phyloP scores from a whole-genome alignment of 2,329 filamentous ascomycete genomes.

The Claviceps sorghi region DNA sequence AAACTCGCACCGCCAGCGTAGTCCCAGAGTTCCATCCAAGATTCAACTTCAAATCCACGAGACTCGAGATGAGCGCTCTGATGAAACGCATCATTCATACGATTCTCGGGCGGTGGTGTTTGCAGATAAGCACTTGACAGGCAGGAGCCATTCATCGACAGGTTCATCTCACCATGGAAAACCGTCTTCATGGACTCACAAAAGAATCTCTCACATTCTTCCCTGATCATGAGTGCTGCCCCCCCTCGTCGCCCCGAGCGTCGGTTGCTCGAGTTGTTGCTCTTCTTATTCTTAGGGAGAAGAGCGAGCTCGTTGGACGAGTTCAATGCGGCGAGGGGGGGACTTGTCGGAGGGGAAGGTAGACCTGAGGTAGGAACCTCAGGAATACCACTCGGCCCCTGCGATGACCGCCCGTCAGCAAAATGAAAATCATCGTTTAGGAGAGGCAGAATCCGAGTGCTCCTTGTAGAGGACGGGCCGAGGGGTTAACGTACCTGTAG shows the following conservation, averaged over 20 bases:
- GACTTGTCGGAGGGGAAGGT: conserved; percentile 74
- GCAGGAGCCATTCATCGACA: conserved; percentile 64
- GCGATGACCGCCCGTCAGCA: conserved; percentile 10
- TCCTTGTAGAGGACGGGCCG: no score
- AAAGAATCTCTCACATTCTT: conserved; percentile 99
- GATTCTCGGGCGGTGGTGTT: conserved; percentile 39
- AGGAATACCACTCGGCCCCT: conserved; percentile 90
- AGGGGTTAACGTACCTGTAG: conserved; percentile 43
- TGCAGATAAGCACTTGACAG: conserved; percentile 58
- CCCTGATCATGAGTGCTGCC: conserved; percentile 92
- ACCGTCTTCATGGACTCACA: conserved; percentile 86
- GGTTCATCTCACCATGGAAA: conserved; percentile 91
- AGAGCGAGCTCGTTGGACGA: conserved; percentile 53
- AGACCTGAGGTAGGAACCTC: conserved; percentile 75
- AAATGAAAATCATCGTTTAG: background rate
- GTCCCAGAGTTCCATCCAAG: conserved; percentile 71
- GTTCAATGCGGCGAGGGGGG: conserved; percentile 68
- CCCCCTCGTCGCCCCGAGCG: conserved; percentile 55
- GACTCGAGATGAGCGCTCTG: conserved; percentile 14
- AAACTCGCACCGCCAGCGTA: conserved; percentile 74
- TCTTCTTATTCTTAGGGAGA: conserved; percentile 39
- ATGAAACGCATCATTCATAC: conserved; percentile 23
- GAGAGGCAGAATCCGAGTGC: background rate
- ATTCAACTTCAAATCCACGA: conserved; percentile 28
- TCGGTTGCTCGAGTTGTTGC: conserved; percentile 24